Evolutionary conservation across 768 basidiomycete genomes (phyloP).

Genomic region (Cyathus striatus): DNA sequence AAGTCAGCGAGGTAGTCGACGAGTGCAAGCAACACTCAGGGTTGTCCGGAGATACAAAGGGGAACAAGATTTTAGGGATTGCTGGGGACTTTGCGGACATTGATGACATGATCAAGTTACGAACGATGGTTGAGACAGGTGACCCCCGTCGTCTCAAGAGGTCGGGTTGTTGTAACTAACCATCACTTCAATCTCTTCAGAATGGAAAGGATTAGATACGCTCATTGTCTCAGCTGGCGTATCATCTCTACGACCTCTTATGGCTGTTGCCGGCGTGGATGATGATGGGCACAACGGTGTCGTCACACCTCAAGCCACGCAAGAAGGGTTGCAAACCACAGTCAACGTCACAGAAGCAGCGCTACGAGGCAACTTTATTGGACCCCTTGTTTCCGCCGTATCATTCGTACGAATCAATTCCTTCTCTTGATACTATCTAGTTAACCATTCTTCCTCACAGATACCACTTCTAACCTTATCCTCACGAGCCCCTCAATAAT

Average conservation of each 20-base stretch:
- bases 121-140: conserved; percentile 53
- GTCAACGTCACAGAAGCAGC: conserved; percentile 56
- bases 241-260: conserved; percentile 71
- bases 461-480: conserved; percentile 66
- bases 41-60: conserved; percentile 6
- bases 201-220: conserved; percentile 81
- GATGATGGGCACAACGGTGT: conserved; percentile 20
- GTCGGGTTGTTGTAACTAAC: background rate
- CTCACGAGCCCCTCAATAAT: conserved; percentile 70
- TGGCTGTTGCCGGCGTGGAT: conserved; percentile 62
- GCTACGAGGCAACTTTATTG: conserved; percentile 59
- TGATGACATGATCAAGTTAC: conserved; percentile 61
- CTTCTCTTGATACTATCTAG: background rate
- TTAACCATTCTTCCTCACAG: conserved; percentile 28
- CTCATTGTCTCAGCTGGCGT: conserved; percentile 80
- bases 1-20: conserved; percentile 50
- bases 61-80: conserved; percentile 45
- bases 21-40: conserved; percentile 48
- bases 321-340: conserved; percentile 54
- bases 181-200: conserved; percentile 32
- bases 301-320: conserved; percentile 37
- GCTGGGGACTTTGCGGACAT: conserved; percentile 60
- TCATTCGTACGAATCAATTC: conserved; percentile 52
- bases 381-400: conserved; percentile 64
- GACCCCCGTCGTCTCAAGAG: conserved; percentile 16